Percentiles rank a stretch among this genome's conserved stretches.
Evolutionary conservation across 352 stramenopile genomes (phyloP).

Genomic region (Phytophthora tentaculata): DNA sequence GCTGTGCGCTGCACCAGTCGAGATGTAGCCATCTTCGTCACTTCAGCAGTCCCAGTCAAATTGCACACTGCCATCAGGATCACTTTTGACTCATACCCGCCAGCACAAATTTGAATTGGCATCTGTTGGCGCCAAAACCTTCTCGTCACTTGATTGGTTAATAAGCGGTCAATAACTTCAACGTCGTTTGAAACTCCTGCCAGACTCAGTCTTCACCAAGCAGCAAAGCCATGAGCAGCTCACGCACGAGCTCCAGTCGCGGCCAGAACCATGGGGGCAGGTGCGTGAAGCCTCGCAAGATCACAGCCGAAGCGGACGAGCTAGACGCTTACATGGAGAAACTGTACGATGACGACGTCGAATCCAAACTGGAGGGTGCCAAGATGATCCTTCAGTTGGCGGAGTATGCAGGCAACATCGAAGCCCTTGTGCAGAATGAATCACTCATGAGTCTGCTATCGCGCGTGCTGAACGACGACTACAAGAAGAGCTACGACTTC

Average conservation of each 20-base stretch:
- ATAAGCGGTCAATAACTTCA: slow-evolving; percentile 32
- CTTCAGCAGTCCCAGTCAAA: slow-evolving; percentile 6
- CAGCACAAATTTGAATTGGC: slow-evolving; percentile 11
- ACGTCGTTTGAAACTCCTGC: slow-evolving; percentile 30
- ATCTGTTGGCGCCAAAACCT: slow-evolving; percentile 23
- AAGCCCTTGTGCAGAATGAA: slow-evolving; percentile 94
- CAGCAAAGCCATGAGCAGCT: slow-evolving; percentile 33
- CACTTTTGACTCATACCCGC: slow-evolving; percentile 6
- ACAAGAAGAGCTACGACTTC: slow-evolving; percentile 95
- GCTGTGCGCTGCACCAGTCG: slow-evolving; percentile 72
- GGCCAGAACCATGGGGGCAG: slow-evolving; percentile 20
- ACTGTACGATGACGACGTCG: slow-evolving; percentile 92
- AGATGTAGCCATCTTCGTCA: slow-evolving; percentile 47
- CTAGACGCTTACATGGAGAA: slow-evolving; percentile 95
- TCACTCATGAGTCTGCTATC: slow-evolving; percentile 94
- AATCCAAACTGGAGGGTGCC: slow-evolving; percentile 87
- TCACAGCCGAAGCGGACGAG: slow-evolving; percentile 70
- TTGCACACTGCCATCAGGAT: slow-evolving; percentile 18
- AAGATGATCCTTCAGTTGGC: slow-evolving; percentile 93
- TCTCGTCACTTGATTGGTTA: slow-evolving; percentile 16
- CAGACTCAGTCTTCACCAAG: slow-evolving; percentile 14
- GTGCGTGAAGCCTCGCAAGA: slow-evolving; percentile 54
- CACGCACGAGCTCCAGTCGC: slow-evolving; percentile 34
- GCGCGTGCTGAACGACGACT: slow-evolving; percentile 94
- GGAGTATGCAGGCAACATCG: slow-evolving; percentile 89